phyloP scores from a whole-genome alignment of 345 rosid species.

The Eutrema yunnanense region DNA sequence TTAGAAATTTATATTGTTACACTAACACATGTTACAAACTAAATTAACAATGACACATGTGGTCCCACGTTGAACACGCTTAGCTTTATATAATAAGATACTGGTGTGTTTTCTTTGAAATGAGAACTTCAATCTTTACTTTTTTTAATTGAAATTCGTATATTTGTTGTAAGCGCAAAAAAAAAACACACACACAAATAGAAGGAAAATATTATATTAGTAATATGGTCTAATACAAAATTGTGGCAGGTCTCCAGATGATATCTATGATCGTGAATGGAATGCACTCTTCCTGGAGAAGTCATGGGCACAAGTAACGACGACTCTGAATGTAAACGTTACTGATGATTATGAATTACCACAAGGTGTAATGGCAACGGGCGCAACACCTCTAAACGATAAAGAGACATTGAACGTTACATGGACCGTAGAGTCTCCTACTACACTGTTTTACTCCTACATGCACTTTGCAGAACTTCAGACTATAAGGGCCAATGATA shows the following conservation, averaged over 20 bases:
- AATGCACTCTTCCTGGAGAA: background rate
- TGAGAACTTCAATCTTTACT: too few species aligned
- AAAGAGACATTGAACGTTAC: conserved; percentile 3
- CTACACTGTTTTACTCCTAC: conserved; percentile 1
- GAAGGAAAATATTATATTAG: background rate
- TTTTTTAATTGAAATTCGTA: too few species aligned
- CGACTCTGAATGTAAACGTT: background rate
- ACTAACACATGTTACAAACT: too few species aligned
- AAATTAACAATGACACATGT: too few species aligned
- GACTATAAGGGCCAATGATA: conserved; percentile 30
- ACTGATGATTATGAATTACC: background rate
- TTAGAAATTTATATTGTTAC: too few species aligned
- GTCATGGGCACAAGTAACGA: conserved; percentile 16
- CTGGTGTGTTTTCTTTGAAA: too few species aligned
- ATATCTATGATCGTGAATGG: conserved; percentile 24
- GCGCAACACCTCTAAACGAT: background rate
- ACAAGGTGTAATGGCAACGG: background rate
- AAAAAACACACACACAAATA: too few species aligned
- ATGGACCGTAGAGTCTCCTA: background rate
- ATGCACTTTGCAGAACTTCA: conserved; percentile 48
- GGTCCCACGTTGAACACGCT: too few species aligned
- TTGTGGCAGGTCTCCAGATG: conserved; percentile 22
- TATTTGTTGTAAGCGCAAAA: too few species aligned
- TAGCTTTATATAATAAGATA: too few species aligned
- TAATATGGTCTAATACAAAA: background rate